Conservation (phyloP, 768 basidiomycete species). For the Podaxis rugospora region DNA sequence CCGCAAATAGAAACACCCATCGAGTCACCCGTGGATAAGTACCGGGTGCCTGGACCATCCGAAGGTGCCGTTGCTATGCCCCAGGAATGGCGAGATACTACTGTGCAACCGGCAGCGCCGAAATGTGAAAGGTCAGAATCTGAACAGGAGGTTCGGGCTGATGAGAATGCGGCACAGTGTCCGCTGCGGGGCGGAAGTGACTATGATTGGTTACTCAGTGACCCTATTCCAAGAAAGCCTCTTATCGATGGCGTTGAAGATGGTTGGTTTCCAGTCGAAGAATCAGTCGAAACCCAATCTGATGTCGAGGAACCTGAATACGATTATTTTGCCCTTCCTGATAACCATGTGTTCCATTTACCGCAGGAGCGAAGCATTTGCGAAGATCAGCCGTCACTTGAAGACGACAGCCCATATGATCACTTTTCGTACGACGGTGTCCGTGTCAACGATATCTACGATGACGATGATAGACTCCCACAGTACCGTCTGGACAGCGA, state of each 20-base stretch:
- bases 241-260: not conserved
- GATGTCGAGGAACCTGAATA: not conserved
- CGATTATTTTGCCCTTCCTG: not conserved
- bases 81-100: not conserved
- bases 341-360: not conserved
- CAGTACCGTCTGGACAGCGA: not conserved
- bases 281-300: not conserved
- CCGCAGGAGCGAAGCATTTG: not conserved
- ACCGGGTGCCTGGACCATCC: not conserved
- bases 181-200: not conserved
- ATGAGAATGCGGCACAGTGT: not conserved
- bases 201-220: slow-evolving; percentile 7
- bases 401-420: not conserved
- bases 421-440: not conserved
- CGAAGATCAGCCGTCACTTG: not conserved
- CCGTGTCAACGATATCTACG: not conserved
- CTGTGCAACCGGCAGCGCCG: not conserved
- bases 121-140: not conserved
- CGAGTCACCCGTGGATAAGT: not conserved
- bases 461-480: not conserved
- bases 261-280: not conserved
- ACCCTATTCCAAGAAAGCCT: not conserved
- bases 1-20: not conserved
- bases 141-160: not conserved
- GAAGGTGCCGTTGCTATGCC: not conserved